These are phyloP conservation scores for Alternaria infectoria DNA, from an alignment of 2,329 filamentous ascomycete genomes.

Conservation along the genomic window DNA sequence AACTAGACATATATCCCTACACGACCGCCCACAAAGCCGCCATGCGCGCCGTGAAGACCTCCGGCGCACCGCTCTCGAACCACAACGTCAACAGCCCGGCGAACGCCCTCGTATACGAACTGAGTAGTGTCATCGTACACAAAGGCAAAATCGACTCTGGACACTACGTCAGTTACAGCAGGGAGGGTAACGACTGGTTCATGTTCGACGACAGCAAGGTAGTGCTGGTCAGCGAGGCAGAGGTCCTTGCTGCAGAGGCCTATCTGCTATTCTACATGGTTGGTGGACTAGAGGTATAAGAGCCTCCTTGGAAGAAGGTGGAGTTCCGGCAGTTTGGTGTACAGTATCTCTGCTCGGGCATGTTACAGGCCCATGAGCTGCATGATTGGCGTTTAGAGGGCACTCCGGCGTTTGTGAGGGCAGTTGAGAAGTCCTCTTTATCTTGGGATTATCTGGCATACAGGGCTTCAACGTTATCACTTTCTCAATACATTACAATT, in stretches of 20 bases:
- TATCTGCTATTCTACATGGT: slow-evolving; percentile 84
- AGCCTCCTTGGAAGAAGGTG: neutral
- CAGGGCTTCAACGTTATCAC: neutral
- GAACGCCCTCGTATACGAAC: slow-evolving; percentile 77
- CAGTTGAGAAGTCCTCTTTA: neutral
- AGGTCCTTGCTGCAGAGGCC: slow-evolving; percentile 84
- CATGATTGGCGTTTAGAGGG: neutral
- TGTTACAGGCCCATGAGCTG: neutral
- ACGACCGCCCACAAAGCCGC: slow-evolving; percentile 65
- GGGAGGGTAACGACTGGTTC: slow-evolving; percentile 88
- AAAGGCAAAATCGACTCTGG: slow-evolving; percentile 92
- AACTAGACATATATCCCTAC: slow-evolving; percentile 90
- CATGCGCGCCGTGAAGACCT: slow-evolving; percentile 25
- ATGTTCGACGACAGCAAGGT: slow-evolving; percentile 96
- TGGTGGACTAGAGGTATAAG: slow-evolving; percentile 38
- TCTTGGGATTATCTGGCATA: neutral
- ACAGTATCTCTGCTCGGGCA: neutral
- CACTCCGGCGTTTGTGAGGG: neutral
- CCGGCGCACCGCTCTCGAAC: slow-evolving; percentile 48
- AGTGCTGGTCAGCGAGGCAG: slow-evolving; percentile 78
- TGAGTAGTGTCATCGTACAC: slow-evolving; percentile 89
- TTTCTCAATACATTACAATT: neutral
- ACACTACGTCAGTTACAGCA: slow-evolving; percentile 89
- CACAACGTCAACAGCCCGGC: slow-evolving; percentile 41
- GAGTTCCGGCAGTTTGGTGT: neutral